Base-by-base conservation (phyloP, 169 alveolate genomes). In the Plasmodium sp. region DNA sequence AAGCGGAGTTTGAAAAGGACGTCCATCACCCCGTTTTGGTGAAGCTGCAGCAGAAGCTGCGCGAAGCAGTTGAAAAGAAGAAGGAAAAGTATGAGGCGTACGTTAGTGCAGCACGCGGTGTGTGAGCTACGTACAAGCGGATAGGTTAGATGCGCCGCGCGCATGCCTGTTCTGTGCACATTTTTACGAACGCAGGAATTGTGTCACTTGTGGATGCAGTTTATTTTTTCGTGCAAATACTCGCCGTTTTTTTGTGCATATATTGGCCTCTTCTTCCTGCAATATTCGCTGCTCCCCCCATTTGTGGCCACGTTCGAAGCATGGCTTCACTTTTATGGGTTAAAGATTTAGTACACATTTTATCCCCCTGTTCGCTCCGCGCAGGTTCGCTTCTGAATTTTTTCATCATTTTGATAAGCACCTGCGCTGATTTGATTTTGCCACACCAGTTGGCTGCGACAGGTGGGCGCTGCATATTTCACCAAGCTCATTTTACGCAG, bases 1-100 rank as follows among this genome's bases (percentile, higher is more conserved):
- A 12, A 36, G 62, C 51, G 81, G 22, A 73, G 74, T 90, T 80
- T 90, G 94, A 90, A 81, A 90, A 80, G 54, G 84, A 80, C 81
- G 84, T 90, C 12, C 71, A 81, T 62, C 94, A 90, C 33, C 90
- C 91, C 33, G 77, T 90, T 81, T 90, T 90, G 41, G 16, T 81
- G 3, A 79, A 71, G 31, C 39, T 90, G 27, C 94, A 90, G 62
- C 43, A 90, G 34, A 71, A 79, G 54, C 51, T 90, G 31, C 45
- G 16, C 71, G 84, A 90, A 81, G 92, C 71, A 22, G 43, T 90
- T 34, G 94, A 90, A 81, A 90, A 71, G 10, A 62, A 90, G 75
- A 90, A 90, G 56, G 94, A 90, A 81, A 81, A 90, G 81, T 90
- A 90, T 81, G 84, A 56, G 10, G 43, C 16, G 33, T 77, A 18